Evolutionary conservation across 2,329 filamentous ascomycete species (phyloP).

Genomic region (Neobulgaria alba): DNA sequence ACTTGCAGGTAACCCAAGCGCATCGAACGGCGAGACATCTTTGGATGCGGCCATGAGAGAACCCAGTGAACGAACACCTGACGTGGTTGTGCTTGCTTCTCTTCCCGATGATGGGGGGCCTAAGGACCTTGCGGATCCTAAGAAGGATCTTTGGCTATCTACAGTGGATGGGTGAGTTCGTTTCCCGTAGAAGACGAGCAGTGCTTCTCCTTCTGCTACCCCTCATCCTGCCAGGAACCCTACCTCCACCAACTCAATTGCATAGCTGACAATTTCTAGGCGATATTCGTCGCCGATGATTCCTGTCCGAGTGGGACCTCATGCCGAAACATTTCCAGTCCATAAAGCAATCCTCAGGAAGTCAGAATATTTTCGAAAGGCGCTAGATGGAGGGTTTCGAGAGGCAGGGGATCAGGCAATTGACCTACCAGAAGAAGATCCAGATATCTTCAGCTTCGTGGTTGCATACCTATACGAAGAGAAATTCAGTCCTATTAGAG

Average conservation of each 20-base stretch:
- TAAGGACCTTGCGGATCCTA: slow-evolving; percentile 32
- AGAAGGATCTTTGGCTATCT: slow-evolving; percentile 40
- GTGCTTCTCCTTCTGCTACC: neutral
- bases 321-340: slow-evolving; percentile 39
- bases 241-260: no score
- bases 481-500: slow-evolving; percentile 37
- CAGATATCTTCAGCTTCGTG: slow-evolving; percentile 42
- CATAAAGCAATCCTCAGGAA: slow-evolving; percentile 39
- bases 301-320: slow-evolving; percentile 37
- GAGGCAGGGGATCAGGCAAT: slow-evolving; percentile 39
- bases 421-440: slow-evolving; percentile 42
- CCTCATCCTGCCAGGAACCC: no score
- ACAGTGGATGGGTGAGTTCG: slow-evolving; percentile 38
- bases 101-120: slow-evolving; percentile 26
- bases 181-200: neutral
- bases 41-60: slow-evolving; percentile 34
- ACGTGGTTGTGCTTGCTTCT: slow-evolving; percentile 33
- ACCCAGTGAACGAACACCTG: slow-evolving; percentile 31
- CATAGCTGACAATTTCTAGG: slow-evolving; percentile 24
- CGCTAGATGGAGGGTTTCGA: slow-evolving; percentile 39
- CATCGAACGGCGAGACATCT: slow-evolving; percentile 19
- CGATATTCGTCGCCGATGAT: slow-evolving; percentile 39
- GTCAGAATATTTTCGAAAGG: slow-evolving; percentile 41
- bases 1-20: no score
- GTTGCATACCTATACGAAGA: slow-evolving; percentile 43